Percentiles rank a stretch among this genome's conserved stretches.
These are phyloP conservation scores for Botryotinia convoluta DNA, from an alignment of 2,329 filamentous ascomycete genomes.

Conservation along the genomic window DNA sequence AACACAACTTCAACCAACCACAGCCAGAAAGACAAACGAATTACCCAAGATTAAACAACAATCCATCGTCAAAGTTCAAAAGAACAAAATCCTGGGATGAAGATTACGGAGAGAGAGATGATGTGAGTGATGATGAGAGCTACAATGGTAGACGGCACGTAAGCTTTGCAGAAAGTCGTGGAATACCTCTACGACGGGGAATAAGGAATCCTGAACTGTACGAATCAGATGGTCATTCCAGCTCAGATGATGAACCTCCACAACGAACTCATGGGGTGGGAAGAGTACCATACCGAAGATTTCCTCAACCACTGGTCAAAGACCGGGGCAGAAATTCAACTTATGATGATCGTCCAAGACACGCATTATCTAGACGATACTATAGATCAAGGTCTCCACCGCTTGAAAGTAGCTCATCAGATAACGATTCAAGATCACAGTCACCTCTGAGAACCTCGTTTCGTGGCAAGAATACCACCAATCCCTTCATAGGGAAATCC, in stretches of 20 bases:
- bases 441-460: not conserved
- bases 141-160: not conserved
- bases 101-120: not conserved
- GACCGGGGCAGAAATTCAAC: not conserved
- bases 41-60: not conserved
- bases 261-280: not conserved
- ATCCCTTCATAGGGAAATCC: not conserved
- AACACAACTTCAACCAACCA: not conserved
- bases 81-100: not conserved
- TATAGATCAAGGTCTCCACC: not conserved
- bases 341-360: not conserved
- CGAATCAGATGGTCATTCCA: not conserved
- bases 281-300: not conserved
- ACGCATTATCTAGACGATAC: not conserved
- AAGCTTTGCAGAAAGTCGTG: not conserved
- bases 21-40: not conserved
- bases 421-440: not conserved
- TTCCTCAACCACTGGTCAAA: not conserved
- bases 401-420: not conserved
- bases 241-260: not conserved
- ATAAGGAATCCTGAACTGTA: not conserved
- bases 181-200: not conserved
- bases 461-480: not conserved
- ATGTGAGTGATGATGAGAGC: not conserved
- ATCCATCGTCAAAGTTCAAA: not conserved